Percentiles rank a stretch among this genome's conserved stretches.
Evolutionary conservation across 1,139 yeast species (phyloP).

Genomic region (Yamadazyma membranifaciens): DNA sequence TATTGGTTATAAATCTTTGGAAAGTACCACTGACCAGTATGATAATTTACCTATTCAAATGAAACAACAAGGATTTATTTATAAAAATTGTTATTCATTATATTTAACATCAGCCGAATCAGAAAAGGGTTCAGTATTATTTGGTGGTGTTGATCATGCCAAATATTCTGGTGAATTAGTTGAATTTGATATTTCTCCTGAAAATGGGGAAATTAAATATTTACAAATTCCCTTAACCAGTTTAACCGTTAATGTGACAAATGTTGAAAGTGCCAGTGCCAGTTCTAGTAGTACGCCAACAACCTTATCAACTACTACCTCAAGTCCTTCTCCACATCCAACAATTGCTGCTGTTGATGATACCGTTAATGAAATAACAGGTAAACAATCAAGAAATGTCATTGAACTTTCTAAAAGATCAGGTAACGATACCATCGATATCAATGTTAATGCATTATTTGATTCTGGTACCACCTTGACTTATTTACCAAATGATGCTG

Average conservation of each 20-base stretch:
- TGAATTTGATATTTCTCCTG: constrained; percentile 18
- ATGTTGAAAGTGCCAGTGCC: constrained; percentile 6
- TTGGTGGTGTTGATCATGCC: constrained; percentile 59
- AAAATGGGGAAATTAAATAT: constrained; percentile 17
- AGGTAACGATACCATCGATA: constrained; percentile 9
- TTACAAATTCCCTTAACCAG: constrained; percentile 23
- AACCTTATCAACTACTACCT: constrained; percentile 1
- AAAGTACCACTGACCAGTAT: constrained; percentile 13
- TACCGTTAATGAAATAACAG: constrained; percentile 5
- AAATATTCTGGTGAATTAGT: constrained; percentile 48
- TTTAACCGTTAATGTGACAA: constrained; percentile 12
- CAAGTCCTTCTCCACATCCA: constrained; percentile 14
- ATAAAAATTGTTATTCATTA: constrained; percentile 50
- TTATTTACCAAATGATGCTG: constrained; percentile 22
- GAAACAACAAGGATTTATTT: constrained; percentile 47
- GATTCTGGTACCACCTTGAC: constrained; percentile 44
- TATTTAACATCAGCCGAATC: constrained; percentile 46
- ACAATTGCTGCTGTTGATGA: constrained; percentile 15
- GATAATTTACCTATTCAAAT: constrained; percentile 47
- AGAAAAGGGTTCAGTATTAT: constrained; percentile 46
- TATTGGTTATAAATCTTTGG: constrained; percentile 41
- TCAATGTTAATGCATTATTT: constrained; percentile 23
- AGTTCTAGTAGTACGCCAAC: constrained; percentile 5
- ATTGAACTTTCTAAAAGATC: constrained; percentile 8
- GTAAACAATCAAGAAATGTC: background rate